Conservation (phyloP, 1,284 basidiomycete genomes). For the Apiotrichum siamense region DNA sequence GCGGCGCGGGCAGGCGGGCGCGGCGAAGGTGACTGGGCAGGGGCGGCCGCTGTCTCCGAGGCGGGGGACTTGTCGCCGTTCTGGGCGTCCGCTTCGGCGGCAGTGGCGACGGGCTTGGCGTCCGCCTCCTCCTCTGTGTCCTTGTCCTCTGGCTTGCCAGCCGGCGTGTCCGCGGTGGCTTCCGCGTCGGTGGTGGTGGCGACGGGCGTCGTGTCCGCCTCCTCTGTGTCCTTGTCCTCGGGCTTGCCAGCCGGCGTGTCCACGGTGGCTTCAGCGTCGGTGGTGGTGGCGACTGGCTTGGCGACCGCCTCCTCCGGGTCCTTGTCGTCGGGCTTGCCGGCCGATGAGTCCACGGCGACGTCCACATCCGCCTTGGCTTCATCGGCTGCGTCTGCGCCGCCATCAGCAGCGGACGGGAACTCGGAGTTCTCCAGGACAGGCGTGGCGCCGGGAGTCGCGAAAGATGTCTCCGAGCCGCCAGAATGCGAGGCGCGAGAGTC, state of each 20-base stretch:
- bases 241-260: conserved; percentile 3
- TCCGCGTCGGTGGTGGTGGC: conserved; percentile 5
- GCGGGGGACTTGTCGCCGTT: too few relatives aligned
- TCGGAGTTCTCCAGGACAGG: not conserved
- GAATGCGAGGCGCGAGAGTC: not conserved
- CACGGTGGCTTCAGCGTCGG: too few relatives aligned
- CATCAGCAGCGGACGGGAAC: too few relatives aligned
- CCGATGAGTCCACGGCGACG: too few relatives aligned
- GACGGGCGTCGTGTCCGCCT: not conserved
- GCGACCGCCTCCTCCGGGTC: conserved; percentile 1
- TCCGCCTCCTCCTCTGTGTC: too few relatives aligned
- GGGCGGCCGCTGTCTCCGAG: not conserved
- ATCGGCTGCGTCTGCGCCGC: too few relatives aligned
- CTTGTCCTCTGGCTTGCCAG: not conserved
- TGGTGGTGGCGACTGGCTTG: too few relatives aligned
- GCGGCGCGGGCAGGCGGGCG: conserved; percentile 6
- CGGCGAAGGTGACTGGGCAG: not conserved
- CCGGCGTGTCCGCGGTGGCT: conserved; percentile 4
- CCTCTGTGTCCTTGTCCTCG: not conserved
- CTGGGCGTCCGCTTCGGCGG: too few relatives aligned
- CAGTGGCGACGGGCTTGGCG: too few relatives aligned
- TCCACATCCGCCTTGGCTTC: too few relatives aligned
- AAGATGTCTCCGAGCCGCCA: not conserved
- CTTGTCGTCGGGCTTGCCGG: not conserved
- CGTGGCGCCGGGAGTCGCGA: not conserved